Evolutionary conservation across 129 eudicot genomes (phyloP), one percentile per base, ranked within the genome.

Genomic region (Artemisia argyi): DNA sequence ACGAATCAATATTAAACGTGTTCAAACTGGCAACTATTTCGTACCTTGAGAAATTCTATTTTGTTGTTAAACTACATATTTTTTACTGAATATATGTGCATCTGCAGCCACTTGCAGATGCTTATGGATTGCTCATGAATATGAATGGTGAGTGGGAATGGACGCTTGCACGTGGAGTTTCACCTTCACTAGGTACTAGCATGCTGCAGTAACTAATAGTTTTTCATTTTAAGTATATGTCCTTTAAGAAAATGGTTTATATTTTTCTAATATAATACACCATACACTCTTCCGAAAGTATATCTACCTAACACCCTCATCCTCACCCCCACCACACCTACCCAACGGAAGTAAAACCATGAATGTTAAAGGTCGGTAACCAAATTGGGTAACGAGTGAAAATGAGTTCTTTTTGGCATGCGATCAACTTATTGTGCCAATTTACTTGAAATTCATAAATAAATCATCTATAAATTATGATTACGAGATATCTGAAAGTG

Each of bases 121-220:
- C 98, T 19, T 93, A 90, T 84, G 98, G 98, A 74, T 75, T 93
- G 82, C 96, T 90, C 61, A 90, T 90, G 96, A 97, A 93, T 86
- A 85, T 89, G 64, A 93, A 82, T 80, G 98, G 98, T 57, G 85
- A 85, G 73, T 94, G 98, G 98, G 96, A 94, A 74, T 93, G 98
- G 98, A 90, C 98, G 68, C 98, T 90, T 81, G 98, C 98, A 74
- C 98, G 95, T 53, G 97, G 97, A 44, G 91, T 93, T 59, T 85
- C 97, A 28, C 98, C 98, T 32, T 93, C 98, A 13, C 85, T 93
- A 51, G 98, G 76, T 93, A 93, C 82, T 92, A 89, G 74, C 98
- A 93, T 83, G 98, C 97, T 28, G 89, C 96, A 73, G 97, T 93
- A 84, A 85, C 92, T 83, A 24, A 32, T 65, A 17, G 4, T 42